Percentiles rank a stretch among this genome's conserved stretches.
These are phyloP conservation scores for Thermothelomyces thermophilus DNA, from an alignment of 2,329 filamentous ascomycete species.

Conservation along the genomic window DNA sequence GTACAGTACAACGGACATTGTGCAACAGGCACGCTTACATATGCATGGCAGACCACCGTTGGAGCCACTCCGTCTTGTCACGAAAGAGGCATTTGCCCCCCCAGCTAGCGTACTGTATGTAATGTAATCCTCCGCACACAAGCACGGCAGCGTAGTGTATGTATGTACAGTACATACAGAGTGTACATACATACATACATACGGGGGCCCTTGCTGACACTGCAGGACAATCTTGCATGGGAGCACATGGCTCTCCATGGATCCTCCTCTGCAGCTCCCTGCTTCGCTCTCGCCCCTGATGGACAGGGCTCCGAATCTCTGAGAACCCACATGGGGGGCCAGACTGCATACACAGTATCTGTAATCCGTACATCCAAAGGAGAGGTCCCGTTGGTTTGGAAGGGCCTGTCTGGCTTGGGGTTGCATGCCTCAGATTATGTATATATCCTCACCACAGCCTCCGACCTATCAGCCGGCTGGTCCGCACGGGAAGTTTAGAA, in stretches of 20 bases:
- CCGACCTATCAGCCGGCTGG: conserved; percentile 27
- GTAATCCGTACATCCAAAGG: background rate
- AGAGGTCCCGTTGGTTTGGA: conserved; percentile 5
- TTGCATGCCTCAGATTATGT: conserved; percentile 23
- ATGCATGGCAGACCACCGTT: background rate
- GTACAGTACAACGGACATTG: no score
- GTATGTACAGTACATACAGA: no score
- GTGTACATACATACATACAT: no score
- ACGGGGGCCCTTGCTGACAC: conserved; percentile 1
- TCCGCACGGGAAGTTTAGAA: conserved; percentile 23
- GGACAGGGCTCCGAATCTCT: conserved; percentile 12
- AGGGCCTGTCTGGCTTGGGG: conserved; percentile 9
- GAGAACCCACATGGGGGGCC: conserved; percentile 15
- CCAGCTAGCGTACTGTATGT: no score
- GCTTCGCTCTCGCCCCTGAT: conserved; percentile 13
- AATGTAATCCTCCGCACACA: no score
- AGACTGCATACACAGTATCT: conserved; percentile 11
- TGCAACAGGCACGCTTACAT: no score
- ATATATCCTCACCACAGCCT: conserved; percentile 29
- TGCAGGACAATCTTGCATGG: conserved; percentile 4
- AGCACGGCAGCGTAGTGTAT: no score
- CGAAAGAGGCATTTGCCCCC: conserved; percentile 11
- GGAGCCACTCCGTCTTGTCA: conserved; percentile 4
- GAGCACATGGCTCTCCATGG: conserved; percentile 10
- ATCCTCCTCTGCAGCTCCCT: conserved; percentile 7